phyloP scores from a whole-genome alignment of 352 stramenopile species.

The Pythium aphanidermatum region DNA sequence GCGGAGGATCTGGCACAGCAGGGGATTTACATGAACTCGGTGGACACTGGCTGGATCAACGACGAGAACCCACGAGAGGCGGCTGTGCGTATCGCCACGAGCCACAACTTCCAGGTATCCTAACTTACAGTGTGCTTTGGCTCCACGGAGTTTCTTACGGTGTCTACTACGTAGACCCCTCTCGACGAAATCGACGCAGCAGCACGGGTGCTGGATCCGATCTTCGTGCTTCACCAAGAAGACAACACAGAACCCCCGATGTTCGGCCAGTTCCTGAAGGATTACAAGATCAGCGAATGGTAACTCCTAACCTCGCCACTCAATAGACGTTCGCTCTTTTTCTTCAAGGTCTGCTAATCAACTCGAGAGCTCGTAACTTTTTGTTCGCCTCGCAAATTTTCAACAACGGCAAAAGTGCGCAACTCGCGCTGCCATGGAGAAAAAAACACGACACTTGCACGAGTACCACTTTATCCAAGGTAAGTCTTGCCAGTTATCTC shows the following conservation, averaged over 20 bases:
- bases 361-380: no score
- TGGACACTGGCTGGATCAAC: constrained; percentile 97
- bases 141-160: no score
- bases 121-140: no score
- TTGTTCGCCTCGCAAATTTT: no score
- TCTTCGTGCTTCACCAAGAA: constrained; percentile 75
- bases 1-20: constrained; percentile 85
- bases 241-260: constrained; percentile 34
- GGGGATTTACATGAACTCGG: constrained; percentile 93
- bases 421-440: no score
- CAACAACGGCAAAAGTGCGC: no score
- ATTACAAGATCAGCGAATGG: constrained; percentile 73
- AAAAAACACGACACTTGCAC: no score
- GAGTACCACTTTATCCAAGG: no score
- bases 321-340: no score
- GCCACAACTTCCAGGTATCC: constrained; percentile 88
- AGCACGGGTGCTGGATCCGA: constrained; percentile 90
- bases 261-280: constrained; percentile 70
- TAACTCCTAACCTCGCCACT: no score
- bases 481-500: no score
- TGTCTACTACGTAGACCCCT: constrained; percentile 70
- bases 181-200: constrained; percentile 95
- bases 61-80: constrained; percentile 93
- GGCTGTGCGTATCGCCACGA: constrained; percentile 83
- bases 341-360: no score